Base-by-base conservation (phyloP, 2,329 filamentous ascomycete species). In the Torrubiellomyces zombiae region DNA sequence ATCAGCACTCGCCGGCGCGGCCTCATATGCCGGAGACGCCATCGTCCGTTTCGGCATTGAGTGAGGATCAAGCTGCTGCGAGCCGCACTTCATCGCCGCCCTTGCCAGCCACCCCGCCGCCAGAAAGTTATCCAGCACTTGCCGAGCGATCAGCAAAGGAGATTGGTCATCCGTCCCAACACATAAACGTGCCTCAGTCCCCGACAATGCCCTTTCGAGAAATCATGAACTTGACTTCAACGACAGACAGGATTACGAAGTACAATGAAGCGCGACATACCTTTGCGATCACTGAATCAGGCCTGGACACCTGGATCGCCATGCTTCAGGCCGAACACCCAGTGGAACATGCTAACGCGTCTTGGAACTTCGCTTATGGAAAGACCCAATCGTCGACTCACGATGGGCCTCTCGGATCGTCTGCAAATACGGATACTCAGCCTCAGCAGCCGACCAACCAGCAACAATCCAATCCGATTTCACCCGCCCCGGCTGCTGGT, bases 221-320 rank as follows among this genome's bases (percentile, higher is more conserved):
- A 29, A 92, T 94, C 32, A 60, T 82, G 38, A 69, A 67, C 7
- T 60, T 89, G 24, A 60, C 66, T 10, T 68, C 66, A 2, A 49
- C 72, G 0, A 48, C 60, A 9, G 74, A 89, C 35, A 71, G 83
- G 12, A 78, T 89, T 31, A 57, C 63, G 21, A 74, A 71, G 9
- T 92, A 79, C 45, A 67, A 80, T 30, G 67, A 75, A 29, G 76
- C 78, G 0, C 67, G 81, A 21, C 55, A 67, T 10, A 66, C 77
- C 22, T 82, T 83, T 45, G 73, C 76, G 1, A 48, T 53, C 9
- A 70, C 76, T 44, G 72, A 93, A 30, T 77, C 77, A 5, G 82
- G 85, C 2, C 55, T 95, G n/a, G 58, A 52, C 3, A 48, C 55
- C 17, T 75, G 69, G 70, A 48, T 74, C 13, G 28, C 38, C 2